Conservation (phyloP, 345 rosid species). For the Ceriops tagal region DNA sequence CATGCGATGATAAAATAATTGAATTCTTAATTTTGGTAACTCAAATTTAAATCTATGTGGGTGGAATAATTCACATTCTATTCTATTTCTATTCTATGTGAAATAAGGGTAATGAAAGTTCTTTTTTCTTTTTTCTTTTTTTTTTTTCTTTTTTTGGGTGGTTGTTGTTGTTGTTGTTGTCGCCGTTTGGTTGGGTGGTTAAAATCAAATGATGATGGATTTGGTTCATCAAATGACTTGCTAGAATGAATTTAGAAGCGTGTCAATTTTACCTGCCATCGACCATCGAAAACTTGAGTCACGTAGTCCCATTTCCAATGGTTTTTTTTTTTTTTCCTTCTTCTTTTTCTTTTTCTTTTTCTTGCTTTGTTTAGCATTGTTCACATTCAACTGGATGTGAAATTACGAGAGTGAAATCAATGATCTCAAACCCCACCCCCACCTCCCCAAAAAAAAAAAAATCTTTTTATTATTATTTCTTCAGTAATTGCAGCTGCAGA, state of each 20-base stretch:
- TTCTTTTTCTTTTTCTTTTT: background rate
- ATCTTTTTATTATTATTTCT: too few relatives aligned
- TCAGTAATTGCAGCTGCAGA: too few relatives aligned
- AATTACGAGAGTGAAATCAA: conserved; percentile 1
- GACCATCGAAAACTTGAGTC: background rate
- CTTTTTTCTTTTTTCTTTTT: too few relatives aligned
- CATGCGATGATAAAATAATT: too few relatives aligned
- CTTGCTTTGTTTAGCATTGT: background rate
- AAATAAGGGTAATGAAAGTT: too few relatives aligned
- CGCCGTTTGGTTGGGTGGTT: background rate
- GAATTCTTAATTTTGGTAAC: too few relatives aligned
- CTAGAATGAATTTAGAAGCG: conserved; percentile 16
- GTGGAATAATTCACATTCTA: too few relatives aligned
- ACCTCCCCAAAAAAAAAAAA: too few relatives aligned
- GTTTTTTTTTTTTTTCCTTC: background rate
- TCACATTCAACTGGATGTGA: background rate
- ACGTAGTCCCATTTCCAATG: background rate
- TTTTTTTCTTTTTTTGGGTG: too few relatives aligned
- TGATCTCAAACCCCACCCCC: background rate
- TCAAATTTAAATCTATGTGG: too few relatives aligned
- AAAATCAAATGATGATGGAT: conserved; percentile 18
- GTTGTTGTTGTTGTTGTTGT: too few relatives aligned
- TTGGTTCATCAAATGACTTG: conserved; percentile 8
- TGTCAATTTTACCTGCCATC: conserved; percentile 9
- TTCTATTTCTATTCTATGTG: too few relatives aligned